Percentiles rank a stretch among this genome's conserved stretches.
Conservation (phyloP, 2,329 filamentous ascomycete genomes). For the Diaporthe velutina region DNA sequence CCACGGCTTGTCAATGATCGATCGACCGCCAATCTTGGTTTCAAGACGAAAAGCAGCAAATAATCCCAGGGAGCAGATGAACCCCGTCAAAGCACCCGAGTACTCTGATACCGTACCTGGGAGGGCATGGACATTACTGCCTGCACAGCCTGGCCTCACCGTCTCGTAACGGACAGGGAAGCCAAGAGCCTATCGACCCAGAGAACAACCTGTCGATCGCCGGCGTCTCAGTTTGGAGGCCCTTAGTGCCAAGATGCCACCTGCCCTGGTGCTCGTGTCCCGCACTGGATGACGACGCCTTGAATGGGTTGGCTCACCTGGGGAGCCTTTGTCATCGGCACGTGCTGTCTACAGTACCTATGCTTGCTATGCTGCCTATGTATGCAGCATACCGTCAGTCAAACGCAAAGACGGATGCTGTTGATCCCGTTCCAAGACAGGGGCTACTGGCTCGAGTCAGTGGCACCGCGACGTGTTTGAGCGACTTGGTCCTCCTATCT, state of each 20-base stretch:
- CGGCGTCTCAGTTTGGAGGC: slow-evolving; percentile 18
- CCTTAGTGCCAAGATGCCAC: slow-evolving; percentile 26
- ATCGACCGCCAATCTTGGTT: slow-evolving; percentile 26
- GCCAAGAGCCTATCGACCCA: slow-evolving; percentile 3
- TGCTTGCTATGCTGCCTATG: background rate
- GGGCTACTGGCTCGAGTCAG: slow-evolving; percentile 15
- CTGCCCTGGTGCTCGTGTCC: background rate
- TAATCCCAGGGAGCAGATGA: background rate
- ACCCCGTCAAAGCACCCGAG: background rate
- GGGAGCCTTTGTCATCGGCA: slow-evolving; percentile 3
- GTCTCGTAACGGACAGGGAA: slow-evolving; percentile 23
- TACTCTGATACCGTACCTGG: background rate
- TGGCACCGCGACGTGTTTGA: slow-evolving; percentile 10
- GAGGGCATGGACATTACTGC: background rate
- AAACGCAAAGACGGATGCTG: slow-evolving; percentile 7
- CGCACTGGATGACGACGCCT: slow-evolving; percentile 15
- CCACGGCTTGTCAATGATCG: slow-evolving; percentile 26
- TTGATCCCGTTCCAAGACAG: slow-evolving; percentile 20
- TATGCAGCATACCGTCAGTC: background rate
- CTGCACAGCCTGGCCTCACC: background rate
- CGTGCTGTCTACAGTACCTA: background rate
- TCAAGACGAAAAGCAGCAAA: background rate
- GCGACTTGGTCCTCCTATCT: background rate
- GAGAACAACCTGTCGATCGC: background rate
- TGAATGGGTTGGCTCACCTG: too few relatives aligned